Evolutionary conservation across 1,284 basidiomycete genomes (phyloP), one percentile per base, ranked within the genome.

Genomic region (Ustilago hordei): DNA sequence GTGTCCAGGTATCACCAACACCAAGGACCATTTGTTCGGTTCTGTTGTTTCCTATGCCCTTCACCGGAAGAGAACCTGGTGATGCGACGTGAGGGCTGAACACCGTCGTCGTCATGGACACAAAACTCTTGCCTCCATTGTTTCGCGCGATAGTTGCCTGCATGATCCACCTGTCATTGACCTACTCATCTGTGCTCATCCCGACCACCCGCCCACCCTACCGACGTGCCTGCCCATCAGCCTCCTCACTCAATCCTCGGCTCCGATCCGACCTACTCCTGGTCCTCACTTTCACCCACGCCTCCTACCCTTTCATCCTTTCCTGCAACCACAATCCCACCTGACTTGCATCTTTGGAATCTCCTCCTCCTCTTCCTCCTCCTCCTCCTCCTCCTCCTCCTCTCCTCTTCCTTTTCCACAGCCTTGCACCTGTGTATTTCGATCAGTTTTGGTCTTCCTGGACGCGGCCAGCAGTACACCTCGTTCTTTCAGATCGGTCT

Each of bases 141-240:
- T 57, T 31, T 34, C 19, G 31, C 45, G 41, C 55, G 35, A 31
- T 38, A 7, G 23, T 19, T 45, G 43, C 23, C 41, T 47, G 36
- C 39, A 35, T 43, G 41, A 17, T 45, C 28, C 23, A 57, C 55
- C 55, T 57, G 55, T 47, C 55, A 57, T 57, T 41, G n/a, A 47
- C 41, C 55, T 57, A 8, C 12, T 56, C 55, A 56, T 9, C 28
- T 35, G 50, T 15, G 17, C 39, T 41, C 39, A 8, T 53, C n/a
- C 15, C n/a, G 17, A 39, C 31, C 32, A 53, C 31, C 23, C 23
- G 17, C 39, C 17, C 39, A 8, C 35, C n/a, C 15, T 11, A 9
- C 19, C 31, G 12, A 53, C 31, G 35, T 4, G 38, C 34, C 39
- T 41, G 39, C 13, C 39, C 15, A 41, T 41, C 39, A 41, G 17